Evolutionary conservation across 257 asterid genomes (phyloP).

Genomic region (Cruciata laevipes): DNA sequence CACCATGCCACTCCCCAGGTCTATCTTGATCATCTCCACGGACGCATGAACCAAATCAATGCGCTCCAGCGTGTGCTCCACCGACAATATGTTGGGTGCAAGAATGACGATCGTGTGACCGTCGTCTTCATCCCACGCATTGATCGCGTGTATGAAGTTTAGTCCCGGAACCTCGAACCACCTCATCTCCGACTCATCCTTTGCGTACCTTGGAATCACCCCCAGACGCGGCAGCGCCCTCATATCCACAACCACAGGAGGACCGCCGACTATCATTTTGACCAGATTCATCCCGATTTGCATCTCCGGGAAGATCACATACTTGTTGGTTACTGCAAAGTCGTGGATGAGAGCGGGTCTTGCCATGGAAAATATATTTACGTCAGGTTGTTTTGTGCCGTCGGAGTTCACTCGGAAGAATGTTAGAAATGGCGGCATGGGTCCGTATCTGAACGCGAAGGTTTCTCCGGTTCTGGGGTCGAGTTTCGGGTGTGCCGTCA

Average conservation of each 20-base stretch:
- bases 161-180: constrained; percentile 74
- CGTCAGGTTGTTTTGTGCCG: constrained; percentile 54
- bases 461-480: constrained; percentile 51
- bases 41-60: constrained; percentile 69
- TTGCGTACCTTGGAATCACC: constrained; percentile 49
- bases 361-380: constrained; percentile 67
- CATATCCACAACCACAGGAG: constrained; percentile 46
- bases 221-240: constrained; percentile 59
- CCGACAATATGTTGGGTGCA: constrained; percentile 58
- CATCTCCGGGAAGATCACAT: constrained; percentile 62
- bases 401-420: constrained; percentile 37
- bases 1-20: constrained; percentile 41
- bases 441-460: constrained; percentile 66
- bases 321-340: constrained; percentile 57
- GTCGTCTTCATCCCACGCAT: constrained; percentile 84
- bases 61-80: constrained; percentile 57
- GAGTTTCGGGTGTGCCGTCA: constrained; percentile 82
- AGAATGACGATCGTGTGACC: constrained; percentile 54
- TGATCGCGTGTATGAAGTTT: constrained; percentile 44
- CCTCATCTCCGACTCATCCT: constrained; percentile 51
- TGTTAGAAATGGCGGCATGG: constrained; percentile 55
- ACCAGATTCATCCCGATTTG: constrained; percentile 60
- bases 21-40: constrained; percentile 54
- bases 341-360: constrained; percentile 64
- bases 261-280: constrained; percentile 46